A percentile compares a stretch with the other conserved stretches of the same genome.
These are phyloP conservation scores for Styphnolobium japonicum DNA, from an alignment of 306 rosid genomes.

Conservation along the genomic window DNA sequence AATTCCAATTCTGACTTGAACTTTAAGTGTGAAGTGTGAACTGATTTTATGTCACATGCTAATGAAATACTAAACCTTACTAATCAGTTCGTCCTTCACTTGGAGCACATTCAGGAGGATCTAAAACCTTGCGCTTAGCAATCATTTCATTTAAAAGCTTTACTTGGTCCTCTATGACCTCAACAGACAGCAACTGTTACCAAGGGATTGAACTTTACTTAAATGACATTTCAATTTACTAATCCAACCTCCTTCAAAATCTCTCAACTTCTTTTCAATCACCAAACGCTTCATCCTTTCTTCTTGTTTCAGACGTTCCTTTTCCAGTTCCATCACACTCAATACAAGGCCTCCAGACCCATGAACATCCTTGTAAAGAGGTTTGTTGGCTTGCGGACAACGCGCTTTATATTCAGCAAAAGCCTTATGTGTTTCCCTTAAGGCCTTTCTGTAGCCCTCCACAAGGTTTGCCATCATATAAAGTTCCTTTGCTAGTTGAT, in stretches of 20 bases:
- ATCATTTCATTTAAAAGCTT: constrained; percentile 46
- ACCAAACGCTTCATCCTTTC: constrained; percentile 44
- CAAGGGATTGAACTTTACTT: constrained; percentile 36
- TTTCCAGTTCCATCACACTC: constrained; percentile 74
- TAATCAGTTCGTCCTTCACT: constrained; percentile 33
- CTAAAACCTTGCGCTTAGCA: constrained; percentile 38
- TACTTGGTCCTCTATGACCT: constrained; percentile 44
- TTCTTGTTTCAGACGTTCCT: constrained; percentile 65
- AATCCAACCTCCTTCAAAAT: constrained; percentile 53
- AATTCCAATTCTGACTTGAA: constrained; percentile 19
- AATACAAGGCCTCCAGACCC: constrained; percentile 90
- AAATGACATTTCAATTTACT: constrained; percentile 37
- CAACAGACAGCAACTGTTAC: constrained; percentile 43
- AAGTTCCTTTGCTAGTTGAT: constrained; percentile 73
- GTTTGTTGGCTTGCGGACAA: constrained; percentile 65
- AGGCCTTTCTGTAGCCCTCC: constrained; percentile 79
- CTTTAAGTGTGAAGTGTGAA: constrained; percentile 3
- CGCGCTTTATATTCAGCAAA: constrained; percentile 65
- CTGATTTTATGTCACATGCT: not conserved
- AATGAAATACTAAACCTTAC: constrained; percentile 30
- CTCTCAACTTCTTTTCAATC: constrained; percentile 46
- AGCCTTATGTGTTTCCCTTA: constrained; percentile 61
- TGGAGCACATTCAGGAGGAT: constrained; percentile 38
- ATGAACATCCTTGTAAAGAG: constrained; percentile 85
- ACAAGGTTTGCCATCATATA: constrained; percentile 63